A percentile compares a stretch with the other conserved stretches of the same genome.
phyloP scores from a whole-genome alignment of 257 asterid species.

The Rehmannia glutinosa region DNA sequence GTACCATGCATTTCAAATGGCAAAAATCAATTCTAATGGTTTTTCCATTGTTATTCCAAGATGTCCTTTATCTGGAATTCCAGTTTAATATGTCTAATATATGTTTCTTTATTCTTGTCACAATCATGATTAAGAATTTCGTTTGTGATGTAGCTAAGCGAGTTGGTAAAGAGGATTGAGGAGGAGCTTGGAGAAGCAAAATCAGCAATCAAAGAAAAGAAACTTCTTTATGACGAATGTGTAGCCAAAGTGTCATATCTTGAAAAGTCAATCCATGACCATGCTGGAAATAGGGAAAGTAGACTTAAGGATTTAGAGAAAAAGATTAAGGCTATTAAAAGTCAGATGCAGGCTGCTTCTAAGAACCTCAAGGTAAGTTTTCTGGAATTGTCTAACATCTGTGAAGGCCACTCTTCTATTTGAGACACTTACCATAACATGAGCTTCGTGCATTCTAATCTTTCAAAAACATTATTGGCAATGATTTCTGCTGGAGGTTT shows the following conservation, averaged over 20 bases:
- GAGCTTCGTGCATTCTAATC: neutral
- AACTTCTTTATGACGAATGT: slow-evolving; percentile 49
- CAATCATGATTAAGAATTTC: neutral
- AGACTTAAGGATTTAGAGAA: slow-evolving; percentile 85
- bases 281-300: slow-evolving; percentile 75
- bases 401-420: slow-evolving; percentile 6
- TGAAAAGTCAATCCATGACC: slow-evolving; percentile 71
- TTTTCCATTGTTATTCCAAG: slow-evolving; percentile 14
- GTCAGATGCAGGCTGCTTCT: slow-evolving; percentile 73
- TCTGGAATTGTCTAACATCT: neutral
- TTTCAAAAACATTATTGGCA: neutral
- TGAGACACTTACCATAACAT: slow-evolving; percentile 1
- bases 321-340: slow-evolving; percentile 59
- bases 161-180: slow-evolving; percentile 70
- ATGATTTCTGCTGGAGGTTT: slow-evolving; percentile 8
- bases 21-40: neutral
- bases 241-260: slow-evolving; percentile 69
- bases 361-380: slow-evolving; percentile 70
- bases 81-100: neutral
- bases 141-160: slow-evolving; percentile 63
- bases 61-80: neutral
- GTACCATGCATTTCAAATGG: slow-evolving; percentile 6
- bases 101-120: slow-evolving; percentile 3
- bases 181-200: slow-evolving; percentile 79
- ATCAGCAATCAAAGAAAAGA: slow-evolving; percentile 57